phyloP scores from a whole-genome alignment of 2,329 filamentous ascomycete species.

The Seiridium cupressi region DNA sequence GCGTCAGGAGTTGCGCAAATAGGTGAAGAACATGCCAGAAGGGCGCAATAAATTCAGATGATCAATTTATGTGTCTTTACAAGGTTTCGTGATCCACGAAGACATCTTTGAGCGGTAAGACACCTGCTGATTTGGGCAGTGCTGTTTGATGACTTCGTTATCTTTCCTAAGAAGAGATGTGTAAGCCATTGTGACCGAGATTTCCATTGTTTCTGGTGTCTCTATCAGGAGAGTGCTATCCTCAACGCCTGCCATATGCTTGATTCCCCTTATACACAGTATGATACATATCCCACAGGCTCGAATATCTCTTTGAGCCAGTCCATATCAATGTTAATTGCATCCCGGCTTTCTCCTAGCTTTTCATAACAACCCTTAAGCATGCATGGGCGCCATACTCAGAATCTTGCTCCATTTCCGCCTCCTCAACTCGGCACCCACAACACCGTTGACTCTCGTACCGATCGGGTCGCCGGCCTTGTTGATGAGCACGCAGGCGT shows the following conservation, averaged over 20 bases:
- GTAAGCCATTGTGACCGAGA: too few relatives aligned
- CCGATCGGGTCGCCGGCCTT: conserved; percentile 96
- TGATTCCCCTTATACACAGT: conserved; percentile 2
- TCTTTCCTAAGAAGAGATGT: too few relatives aligned
- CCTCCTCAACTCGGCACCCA: conserved; percentile 83
- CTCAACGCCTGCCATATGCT: conserved; percentile 17
- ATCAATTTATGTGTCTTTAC: too few relatives aligned
- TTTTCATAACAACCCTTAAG: conserved; percentile 29
- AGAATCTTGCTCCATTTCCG: conserved; percentile 99
- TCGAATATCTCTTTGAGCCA: neutral
- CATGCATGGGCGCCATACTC: conserved; percentile 79
- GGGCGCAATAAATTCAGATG: neutral
- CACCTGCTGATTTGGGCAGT: too few relatives aligned
- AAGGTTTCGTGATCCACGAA: too few relatives aligned
- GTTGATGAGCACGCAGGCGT: conserved; percentile 95
- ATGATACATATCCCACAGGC: conserved; percentile 8
- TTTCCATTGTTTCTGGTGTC: neutral
- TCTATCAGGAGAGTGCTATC: neutral
- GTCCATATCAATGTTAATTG: neutral
- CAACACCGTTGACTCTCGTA: conserved; percentile 86
- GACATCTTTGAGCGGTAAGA: too few relatives aligned
- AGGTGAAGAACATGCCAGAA: neutral
- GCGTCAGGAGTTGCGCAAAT: conserved; percentile 16
- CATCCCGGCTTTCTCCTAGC: neutral
- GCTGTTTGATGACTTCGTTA: too few relatives aligned